These are phyloP conservation scores for Clathrospora elynae DNA, from an alignment of 2,329 filamentous ascomycete species.

Conservation along the genomic window DNA sequence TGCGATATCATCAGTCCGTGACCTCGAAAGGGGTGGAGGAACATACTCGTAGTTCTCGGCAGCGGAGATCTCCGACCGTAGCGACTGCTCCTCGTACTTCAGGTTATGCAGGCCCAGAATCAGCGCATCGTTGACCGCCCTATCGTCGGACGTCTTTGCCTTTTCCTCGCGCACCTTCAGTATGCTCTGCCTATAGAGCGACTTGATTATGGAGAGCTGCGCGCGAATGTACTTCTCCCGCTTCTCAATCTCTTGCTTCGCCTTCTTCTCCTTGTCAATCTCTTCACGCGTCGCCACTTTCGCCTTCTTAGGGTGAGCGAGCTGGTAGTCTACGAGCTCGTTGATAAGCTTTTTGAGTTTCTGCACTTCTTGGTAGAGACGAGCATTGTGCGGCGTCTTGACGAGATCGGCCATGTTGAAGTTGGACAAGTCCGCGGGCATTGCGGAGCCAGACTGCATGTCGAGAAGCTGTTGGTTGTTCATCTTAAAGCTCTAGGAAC, in stretches of 20 bases:
- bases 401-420: slow-evolving; percentile 36
- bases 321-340: slow-evolving; percentile 41
- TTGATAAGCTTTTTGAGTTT: slow-evolving; percentile 40
- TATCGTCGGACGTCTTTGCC: slow-evolving; percentile 79
- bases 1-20: slow-evolving; percentile 45
- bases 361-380: slow-evolving; percentile 39
- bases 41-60: slow-evolving; percentile 91
- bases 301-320: slow-evolving; percentile 30
- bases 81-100: slow-evolving; percentile 91
- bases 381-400: slow-evolving; percentile 38
- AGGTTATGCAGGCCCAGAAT: slow-evolving; percentile 94
- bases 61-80: slow-evolving; percentile 85
- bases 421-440: slow-evolving; percentile 21
- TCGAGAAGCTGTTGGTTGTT: slow-evolving; percentile 9
- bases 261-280: slow-evolving; percentile 32
- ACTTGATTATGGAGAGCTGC: slow-evolving; percentile 63
- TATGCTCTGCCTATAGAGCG: slow-evolving; percentile 80
- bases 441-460: slow-evolving; percentile 7
- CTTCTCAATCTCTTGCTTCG: slow-evolving; percentile 32
- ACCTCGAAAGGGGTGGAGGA: background rate
- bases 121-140: slow-evolving; percentile 87
- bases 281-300: slow-evolving; percentile 29
- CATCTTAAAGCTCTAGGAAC: slow-evolving; percentile 15
- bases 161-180: slow-evolving; percentile 86
- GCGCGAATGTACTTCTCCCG: slow-evolving; percentile 77